A percentile compares a stretch with the other conserved stretches of the same genome.
phyloP scores from a whole-genome alignment of 208 protist genomes.

The Leishmania major region DNA sequence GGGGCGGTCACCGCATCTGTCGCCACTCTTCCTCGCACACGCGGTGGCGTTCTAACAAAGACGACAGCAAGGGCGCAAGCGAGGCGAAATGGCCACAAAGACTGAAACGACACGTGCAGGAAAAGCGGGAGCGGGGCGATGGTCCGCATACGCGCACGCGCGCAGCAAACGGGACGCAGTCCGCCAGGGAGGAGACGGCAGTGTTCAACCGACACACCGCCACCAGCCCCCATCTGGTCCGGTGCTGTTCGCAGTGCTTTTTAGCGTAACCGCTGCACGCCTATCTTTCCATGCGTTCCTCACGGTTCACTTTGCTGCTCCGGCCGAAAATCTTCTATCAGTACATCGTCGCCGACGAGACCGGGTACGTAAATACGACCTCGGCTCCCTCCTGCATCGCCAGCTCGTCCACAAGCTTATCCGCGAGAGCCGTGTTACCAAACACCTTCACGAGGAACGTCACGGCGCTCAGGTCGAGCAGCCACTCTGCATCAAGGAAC shows the following conservation, averaged over 20 bases:
- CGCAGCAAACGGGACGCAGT: neutral
- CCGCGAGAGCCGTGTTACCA: conserved; percentile 44
- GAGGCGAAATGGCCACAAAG: neutral
- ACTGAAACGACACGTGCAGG: neutral
- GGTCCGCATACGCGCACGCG: neutral
- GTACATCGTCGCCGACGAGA: conserved; percentile 20
- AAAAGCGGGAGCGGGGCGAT: neutral
- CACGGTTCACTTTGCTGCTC: neutral
- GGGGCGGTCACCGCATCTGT: neutral
- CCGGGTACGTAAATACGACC: conserved; percentile 86
- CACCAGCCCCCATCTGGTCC: no score
- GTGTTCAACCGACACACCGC: no score
- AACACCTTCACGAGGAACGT: conserved; percentile 85
- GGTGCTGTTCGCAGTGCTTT: neutral
- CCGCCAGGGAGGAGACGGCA: neutral
- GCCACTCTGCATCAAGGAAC: conserved; percentile 86
- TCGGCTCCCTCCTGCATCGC: conserved; percentile 71
- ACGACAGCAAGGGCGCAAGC: neutral
- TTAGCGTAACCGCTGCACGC: neutral
- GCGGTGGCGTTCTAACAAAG: neutral
- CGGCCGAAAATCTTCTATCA: neutral
- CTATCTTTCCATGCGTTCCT: neutral
- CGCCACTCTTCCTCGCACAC: neutral
- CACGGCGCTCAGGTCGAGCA: conserved; percentile 78
- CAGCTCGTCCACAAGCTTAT: conserved; percentile 78